phyloP scores from a whole-genome alignment of 2,329 filamentous ascomycete species.

The Alternaria triticimaculans region DNA sequence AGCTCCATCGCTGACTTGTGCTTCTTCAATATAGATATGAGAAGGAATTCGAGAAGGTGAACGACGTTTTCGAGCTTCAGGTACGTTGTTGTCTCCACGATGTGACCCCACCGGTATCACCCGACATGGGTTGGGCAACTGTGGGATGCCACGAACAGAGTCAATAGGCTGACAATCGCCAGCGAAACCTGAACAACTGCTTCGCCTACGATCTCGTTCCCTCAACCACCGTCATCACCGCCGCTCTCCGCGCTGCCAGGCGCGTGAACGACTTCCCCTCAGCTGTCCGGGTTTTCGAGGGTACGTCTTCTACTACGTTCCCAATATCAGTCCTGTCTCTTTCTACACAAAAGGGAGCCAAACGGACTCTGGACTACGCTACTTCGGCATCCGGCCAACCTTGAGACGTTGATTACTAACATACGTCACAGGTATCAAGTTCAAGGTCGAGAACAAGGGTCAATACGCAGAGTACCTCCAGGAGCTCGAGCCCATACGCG shows the following conservation, averaged over 20 bases:
- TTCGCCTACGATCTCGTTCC: constrained; percentile 99
- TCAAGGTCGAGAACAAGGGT: constrained; percentile 97
- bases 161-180: constrained; percentile 29
- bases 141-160: neutral
- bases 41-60: constrained; percentile 97
- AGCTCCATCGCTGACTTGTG: constrained; percentile 36
- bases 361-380: neutral
- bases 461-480: constrained; percentile 97
- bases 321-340: neutral
- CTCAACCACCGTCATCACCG: constrained; percentile 85
- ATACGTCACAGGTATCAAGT: constrained; percentile 78
- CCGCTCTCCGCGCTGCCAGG: constrained; percentile 90
- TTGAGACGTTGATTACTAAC: constrained; percentile 32
- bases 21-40: constrained; percentile 74
- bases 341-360: neutral
- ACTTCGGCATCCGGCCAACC: constrained; percentile 6
- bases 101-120: constrained; percentile 20
- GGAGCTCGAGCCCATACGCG: constrained; percentile 88
- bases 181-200: constrained; percentile 98
- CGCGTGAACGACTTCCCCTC: constrained; percentile 99
- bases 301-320: constrained; percentile 60
- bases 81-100: constrained; percentile 60
- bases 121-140: constrained; percentile 16
- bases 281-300: constrained; percentile 97
- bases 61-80: constrained; percentile 99